phyloP scores from a whole-genome alignment of 768 basidiomycete genomes.

The Tricholoma bakamatsutake region DNA sequence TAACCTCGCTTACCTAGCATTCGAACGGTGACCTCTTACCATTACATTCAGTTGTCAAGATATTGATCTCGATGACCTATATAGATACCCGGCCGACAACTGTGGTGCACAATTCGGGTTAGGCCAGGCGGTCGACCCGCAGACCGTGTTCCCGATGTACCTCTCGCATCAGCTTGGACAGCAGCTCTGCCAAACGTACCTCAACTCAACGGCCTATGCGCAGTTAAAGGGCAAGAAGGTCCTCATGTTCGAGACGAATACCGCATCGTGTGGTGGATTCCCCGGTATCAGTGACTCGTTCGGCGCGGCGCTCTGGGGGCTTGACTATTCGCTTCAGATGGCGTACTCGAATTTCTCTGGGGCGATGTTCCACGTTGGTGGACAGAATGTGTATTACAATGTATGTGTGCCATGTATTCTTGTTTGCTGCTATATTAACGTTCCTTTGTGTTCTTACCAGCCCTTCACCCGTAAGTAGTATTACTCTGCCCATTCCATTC shows the following conservation, averaged over 20 bases:
- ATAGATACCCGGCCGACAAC: slow-evolving; percentile 55
- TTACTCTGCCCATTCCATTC: too few relatives aligned
- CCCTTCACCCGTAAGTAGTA: slow-evolving; percentile 9
- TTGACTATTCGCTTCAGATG: slow-evolving; percentile 56
- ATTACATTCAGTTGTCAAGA: slow-evolving; percentile 21
- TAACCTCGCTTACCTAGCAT: slow-evolving; percentile 26
- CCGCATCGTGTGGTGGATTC: slow-evolving; percentile 64
- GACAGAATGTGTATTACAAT: slow-evolving; percentile 60
- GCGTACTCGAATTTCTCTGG: slow-evolving; percentile 47
- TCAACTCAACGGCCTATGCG: slow-evolving; percentile 40
- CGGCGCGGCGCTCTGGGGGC: slow-evolving; percentile 55
- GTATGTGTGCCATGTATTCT: slow-evolving; percentile 22
- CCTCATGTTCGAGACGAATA: slow-evolving; percentile 67
- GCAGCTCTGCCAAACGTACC: slow-evolving; percentile 44
- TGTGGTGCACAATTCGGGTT: slow-evolving; percentile 43
- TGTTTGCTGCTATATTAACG: neutral
- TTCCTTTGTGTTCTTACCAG: slow-evolving; percentile 45
- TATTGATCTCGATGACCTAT: neutral
- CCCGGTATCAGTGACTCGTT: slow-evolving; percentile 55
- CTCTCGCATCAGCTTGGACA: slow-evolving; percentile 55
- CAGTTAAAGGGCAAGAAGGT: slow-evolving; percentile 36
- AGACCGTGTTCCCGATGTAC: slow-evolving; percentile 45
- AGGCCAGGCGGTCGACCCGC: slow-evolving; percentile 36
- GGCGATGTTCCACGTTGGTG: slow-evolving; percentile 49
- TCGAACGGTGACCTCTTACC: slow-evolving; percentile 42